A percentile compares a stretch with the other conserved stretches of the same genome.
Evolutionary conservation across 768 basidiomycete genomes (phyloP).

Genomic region (Auricularia auricula-judae): DNA sequence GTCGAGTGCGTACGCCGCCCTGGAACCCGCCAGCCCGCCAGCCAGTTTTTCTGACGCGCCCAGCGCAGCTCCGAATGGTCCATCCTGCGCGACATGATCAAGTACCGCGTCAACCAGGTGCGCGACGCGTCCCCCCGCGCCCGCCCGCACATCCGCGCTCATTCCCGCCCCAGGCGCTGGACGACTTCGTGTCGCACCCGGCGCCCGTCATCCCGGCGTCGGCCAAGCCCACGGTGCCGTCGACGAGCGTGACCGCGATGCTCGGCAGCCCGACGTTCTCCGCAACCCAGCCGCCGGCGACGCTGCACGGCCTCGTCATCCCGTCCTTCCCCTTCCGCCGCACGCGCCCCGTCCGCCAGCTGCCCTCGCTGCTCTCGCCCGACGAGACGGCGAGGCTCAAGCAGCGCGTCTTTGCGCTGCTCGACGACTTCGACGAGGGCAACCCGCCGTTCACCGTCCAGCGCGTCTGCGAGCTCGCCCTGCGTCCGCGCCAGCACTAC

Average conservation of each 20-base stretch:
- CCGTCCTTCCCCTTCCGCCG: slow-evolving; percentile 64
- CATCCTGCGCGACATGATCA: slow-evolving; percentile 57
- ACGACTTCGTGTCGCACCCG: not conserved
- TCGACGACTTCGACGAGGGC: slow-evolving; percentile 68
- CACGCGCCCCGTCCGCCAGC: slow-evolving; percentile 35
- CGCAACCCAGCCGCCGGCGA: slow-evolving; percentile 21
- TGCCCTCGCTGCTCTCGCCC: slow-evolving; percentile 45
- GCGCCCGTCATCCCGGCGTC: slow-evolving; percentile 5
- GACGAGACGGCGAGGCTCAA: slow-evolving; percentile 51
- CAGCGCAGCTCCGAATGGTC: slow-evolving; percentile 53
- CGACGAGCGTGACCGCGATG: slow-evolving; percentile 1
- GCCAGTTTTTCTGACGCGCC: slow-evolving; percentile 4
- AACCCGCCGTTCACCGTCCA: slow-evolving; percentile 84
- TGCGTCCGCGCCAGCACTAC: slow-evolving; percentile 62
- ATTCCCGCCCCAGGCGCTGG: slow-evolving; percentile 22
- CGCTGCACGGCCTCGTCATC: slow-evolving; percentile 51
- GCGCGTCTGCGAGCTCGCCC: slow-evolving; percentile 72
- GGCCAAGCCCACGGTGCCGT: slow-evolving; percentile 14
- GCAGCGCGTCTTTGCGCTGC: slow-evolving; percentile 43
- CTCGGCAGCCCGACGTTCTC: slow-evolving; percentile 7
- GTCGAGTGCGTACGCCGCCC: slow-evolving; percentile 38
- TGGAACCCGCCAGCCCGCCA: slow-evolving; percentile 7
- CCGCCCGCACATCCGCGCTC: slow-evolving; percentile 17
- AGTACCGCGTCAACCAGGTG: slow-evolving; percentile 60
- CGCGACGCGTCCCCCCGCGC: slow-evolving; percentile 1